Percentiles rank a stretch among this genome's conserved stretches.
These are phyloP conservation scores for Camelina laxa DNA, from an alignment of 345 rosid genomes.

Conservation along the genomic window DNA sequence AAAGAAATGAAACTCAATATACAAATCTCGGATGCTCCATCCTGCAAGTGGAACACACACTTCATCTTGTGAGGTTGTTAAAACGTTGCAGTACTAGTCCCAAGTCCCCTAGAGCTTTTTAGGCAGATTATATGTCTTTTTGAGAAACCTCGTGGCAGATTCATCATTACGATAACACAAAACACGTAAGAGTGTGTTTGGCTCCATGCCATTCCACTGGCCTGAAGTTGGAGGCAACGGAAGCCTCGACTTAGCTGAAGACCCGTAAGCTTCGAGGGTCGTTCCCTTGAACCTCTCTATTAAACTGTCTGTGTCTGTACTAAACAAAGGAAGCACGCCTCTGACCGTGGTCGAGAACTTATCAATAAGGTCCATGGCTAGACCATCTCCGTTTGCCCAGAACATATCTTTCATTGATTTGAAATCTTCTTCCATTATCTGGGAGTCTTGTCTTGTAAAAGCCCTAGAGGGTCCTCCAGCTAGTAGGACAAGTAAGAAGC, in stretches of 20 bases:
- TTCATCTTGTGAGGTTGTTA: constrained; percentile 38
- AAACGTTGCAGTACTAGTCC: not conserved
- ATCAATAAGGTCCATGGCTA: constrained; percentile 77
- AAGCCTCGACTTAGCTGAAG: constrained; percentile 80
- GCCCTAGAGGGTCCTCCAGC: constrained; percentile 96
- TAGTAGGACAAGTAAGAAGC: constrained; percentile 85
- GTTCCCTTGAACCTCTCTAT: constrained; percentile 80
- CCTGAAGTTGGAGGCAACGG: constrained; percentile 92
- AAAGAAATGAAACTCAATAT: constrained; percentile 37
- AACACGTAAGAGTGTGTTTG: constrained; percentile 84
- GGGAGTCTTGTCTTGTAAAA: constrained; percentile 75
- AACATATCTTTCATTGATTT: constrained; percentile 84
- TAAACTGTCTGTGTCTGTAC: constrained; percentile 79
- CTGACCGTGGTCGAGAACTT: constrained; percentile 68
- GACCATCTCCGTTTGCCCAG: constrained; percentile 96
- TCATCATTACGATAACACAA: constrained; percentile 91
- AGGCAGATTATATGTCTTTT: constrained; percentile 87
- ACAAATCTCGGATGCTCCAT: constrained; percentile 42
- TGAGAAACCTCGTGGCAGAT: constrained; percentile 76
- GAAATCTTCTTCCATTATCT: constrained; percentile 87
- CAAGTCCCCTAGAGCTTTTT: constrained; percentile 56
- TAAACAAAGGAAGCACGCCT: constrained; percentile 77
- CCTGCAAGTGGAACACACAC: constrained; percentile 30
- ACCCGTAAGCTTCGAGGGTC: constrained; percentile 74
- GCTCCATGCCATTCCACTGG: constrained; percentile 88